Percentiles rank a stretch among this genome's conserved stretches.
These are phyloP conservation scores for Populus hybrid DNA, from an alignment of 441 rosid genomes.

Conservation along the genomic window DNA sequence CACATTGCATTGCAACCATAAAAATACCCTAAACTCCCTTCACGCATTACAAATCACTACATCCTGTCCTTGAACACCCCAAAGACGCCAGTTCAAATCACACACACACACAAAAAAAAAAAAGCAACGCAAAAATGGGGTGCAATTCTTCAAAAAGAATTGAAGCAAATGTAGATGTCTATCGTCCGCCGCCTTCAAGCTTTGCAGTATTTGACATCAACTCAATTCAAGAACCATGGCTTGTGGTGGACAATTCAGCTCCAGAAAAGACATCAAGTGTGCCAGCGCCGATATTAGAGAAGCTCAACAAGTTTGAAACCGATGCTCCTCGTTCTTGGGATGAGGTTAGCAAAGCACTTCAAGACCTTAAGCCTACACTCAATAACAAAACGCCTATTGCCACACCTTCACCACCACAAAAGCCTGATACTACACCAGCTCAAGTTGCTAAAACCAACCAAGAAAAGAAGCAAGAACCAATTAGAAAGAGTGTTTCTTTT, in stretches of 20 bases:
- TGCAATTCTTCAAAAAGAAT: constrained; percentile 64
- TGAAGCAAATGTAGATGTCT: constrained; percentile 52
- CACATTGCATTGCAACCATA: neutral
- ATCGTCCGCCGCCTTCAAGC: constrained; percentile 72
- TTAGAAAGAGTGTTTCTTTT: constrained; percentile 51
- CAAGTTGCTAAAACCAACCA: neutral
- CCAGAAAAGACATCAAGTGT: constrained; percentile 26
- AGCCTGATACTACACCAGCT: neutral
- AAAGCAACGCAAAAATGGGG: constrained; percentile 45
- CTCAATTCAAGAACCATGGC: constrained; percentile 87
- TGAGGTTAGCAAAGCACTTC: constrained; percentile 79
- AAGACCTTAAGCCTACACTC: constrained; percentile 53
- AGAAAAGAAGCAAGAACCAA: constrained; percentile 28
- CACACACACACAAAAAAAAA: neutral
- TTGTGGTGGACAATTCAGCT: constrained; percentile 21
- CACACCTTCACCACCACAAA: constrained; percentile 2
- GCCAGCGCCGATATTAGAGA: constrained; percentile 49
- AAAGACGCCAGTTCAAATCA: neutral
- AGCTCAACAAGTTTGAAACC: constrained; percentile 46
- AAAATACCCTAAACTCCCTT: neutral
- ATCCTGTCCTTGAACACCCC: neutral
- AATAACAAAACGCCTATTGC: constrained; percentile 6
- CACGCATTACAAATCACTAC: neutral
- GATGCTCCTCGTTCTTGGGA: constrained; percentile 87
- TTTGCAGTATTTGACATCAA: constrained; percentile 75